phyloP scores from a whole-genome alignment of 2,329 filamentous ascomycete species.

The Cordyceps cateniannulata region DNA sequence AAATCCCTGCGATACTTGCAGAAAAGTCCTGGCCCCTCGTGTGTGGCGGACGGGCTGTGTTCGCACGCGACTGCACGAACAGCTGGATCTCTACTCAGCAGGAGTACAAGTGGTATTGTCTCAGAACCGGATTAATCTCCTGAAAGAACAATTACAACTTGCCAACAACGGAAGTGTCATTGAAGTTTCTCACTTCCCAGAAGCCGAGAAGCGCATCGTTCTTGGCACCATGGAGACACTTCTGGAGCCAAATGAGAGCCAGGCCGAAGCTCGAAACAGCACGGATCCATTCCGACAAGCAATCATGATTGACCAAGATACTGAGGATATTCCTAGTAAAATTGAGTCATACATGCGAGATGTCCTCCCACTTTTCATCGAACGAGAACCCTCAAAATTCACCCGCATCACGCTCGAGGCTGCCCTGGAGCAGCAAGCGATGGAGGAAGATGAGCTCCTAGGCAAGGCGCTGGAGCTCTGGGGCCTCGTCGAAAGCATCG shows the following conservation, averaged over 20 bases:
- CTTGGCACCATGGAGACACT: slow-evolving; percentile 29
- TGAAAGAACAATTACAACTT: slow-evolving; percentile 45
- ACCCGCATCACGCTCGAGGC: slow-evolving; percentile 52
- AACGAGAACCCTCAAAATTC: slow-evolving; percentile 53
- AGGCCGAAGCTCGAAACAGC: slow-evolving; percentile 28
- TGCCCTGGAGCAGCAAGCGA: slow-evolving; percentile 39
- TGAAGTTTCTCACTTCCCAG: slow-evolving; percentile 55
- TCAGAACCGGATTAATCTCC: slow-evolving; percentile 50
- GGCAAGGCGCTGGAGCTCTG: slow-evolving; percentile 56
- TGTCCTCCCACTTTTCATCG: slow-evolving; percentile 51
- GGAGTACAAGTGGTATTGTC: slow-evolving; percentile 57
- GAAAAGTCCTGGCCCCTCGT: slow-evolving; percentile 55
- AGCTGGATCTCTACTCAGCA: slow-evolving; percentile 57
- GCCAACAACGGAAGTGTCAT: slow-evolving; percentile 43
- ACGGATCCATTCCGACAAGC: slow-evolving; percentile 29
- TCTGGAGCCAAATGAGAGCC: slow-evolving; percentile 29
- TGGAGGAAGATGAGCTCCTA: slow-evolving; percentile 47
- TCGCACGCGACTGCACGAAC: slow-evolving; percentile 54
- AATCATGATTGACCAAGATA: slow-evolving; percentile 55
- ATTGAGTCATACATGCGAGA: slow-evolving; percentile 56
- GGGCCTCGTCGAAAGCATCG: slow-evolving; percentile 59
- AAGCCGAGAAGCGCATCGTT: slow-evolving; percentile 36
- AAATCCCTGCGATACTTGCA: slow-evolving; percentile 56
- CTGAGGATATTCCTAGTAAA: slow-evolving; percentile 52
- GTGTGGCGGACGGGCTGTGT: slow-evolving; percentile 62